Conservation (phyloP, 495 filamentous ascomycete genomes). For the Xylaria cubensis region DNA sequence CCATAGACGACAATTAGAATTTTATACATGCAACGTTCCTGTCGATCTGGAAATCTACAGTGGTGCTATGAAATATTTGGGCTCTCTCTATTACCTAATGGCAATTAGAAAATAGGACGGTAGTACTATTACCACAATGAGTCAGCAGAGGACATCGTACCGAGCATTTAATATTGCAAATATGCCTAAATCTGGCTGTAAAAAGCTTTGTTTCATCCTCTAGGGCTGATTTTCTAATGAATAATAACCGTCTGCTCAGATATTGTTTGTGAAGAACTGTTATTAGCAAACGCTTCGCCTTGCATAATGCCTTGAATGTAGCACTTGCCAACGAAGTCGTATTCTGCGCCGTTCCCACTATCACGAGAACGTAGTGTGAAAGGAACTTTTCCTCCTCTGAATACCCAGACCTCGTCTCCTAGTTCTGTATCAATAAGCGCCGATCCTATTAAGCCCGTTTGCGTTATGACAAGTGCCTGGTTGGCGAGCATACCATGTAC, state of each 20-base stretch:
- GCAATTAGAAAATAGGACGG: no score
- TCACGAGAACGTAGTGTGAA: slow-evolving; percentile 9
- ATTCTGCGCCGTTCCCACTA: background rate
- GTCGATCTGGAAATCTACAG: no score
- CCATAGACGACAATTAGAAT: no score
- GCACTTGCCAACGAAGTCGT: slow-evolving; percentile 8
- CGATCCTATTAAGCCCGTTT: slow-evolving; percentile 5
- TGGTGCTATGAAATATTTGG: no score
- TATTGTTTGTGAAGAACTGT: background rate
- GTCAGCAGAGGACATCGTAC: no score
- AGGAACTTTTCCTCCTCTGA: slow-evolving; percentile 7
- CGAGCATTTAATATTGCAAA: background rate
- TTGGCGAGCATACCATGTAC: background rate
- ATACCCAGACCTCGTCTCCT: slow-evolving; percentile 4
- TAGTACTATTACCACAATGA: no score
- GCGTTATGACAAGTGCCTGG: slow-evolving; percentile 2
- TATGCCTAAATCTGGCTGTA: background rate
- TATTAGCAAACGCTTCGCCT: background rate
- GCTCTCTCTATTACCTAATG: no score
- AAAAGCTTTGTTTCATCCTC: background rate
- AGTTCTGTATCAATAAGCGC: slow-evolving; percentile 4
- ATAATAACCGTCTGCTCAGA: background rate
- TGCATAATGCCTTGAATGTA: slow-evolving; percentile 14
- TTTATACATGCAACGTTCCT: no score
- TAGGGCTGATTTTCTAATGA: background rate